These are phyloP conservation scores for Nitzschia inconspicua DNA, from an alignment of 108 stramenopile species.

Conservation along the genomic window DNA sequence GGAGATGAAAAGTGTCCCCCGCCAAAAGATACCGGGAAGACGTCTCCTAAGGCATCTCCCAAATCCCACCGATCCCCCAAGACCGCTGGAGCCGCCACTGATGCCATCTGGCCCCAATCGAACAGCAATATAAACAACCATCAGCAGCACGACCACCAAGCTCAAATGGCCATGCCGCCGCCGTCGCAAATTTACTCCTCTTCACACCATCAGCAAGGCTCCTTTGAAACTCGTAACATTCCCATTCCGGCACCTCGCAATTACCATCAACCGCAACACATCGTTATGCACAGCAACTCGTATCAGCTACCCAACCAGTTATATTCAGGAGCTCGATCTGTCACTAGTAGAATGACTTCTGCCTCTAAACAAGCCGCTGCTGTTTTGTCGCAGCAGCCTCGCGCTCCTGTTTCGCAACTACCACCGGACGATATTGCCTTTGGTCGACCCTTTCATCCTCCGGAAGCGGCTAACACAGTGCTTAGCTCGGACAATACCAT, in stretches of 20 bases:
- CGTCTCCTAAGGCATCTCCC: not conserved
- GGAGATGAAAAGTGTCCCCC: constrained; percentile 22
- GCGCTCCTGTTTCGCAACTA: not conserved
- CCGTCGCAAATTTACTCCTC: too few species aligned
- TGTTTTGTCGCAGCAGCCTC: constrained; percentile 8
- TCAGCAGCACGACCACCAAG: constrained; percentile 6
- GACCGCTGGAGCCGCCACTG: not conserved
- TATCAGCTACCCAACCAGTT: constrained; percentile 11
- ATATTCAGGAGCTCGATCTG: not conserved
- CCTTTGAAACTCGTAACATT: constrained; percentile 12
- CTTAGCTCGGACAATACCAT: constrained; percentile 20
- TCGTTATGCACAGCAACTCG: too few species aligned
- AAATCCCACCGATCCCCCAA: not conserved
- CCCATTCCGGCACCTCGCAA: constrained; percentile 2
- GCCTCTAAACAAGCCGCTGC: constrained; percentile 20
- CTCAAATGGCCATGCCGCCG: constrained; percentile 17
- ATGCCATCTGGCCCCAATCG: not conserved
- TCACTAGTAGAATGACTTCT: not conserved
- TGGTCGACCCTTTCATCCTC: constrained; percentile 34
- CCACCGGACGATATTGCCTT: constrained; percentile 32
- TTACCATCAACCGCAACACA: not conserved
- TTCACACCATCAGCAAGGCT: not conserved
- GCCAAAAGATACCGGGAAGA: not conserved
- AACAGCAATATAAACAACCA: not conserved
- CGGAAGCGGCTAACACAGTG: not conserved